Conservation (phyloP, 2,329 filamentous ascomycete genomes). For the Hypoxylon rubiginosum region DNA sequence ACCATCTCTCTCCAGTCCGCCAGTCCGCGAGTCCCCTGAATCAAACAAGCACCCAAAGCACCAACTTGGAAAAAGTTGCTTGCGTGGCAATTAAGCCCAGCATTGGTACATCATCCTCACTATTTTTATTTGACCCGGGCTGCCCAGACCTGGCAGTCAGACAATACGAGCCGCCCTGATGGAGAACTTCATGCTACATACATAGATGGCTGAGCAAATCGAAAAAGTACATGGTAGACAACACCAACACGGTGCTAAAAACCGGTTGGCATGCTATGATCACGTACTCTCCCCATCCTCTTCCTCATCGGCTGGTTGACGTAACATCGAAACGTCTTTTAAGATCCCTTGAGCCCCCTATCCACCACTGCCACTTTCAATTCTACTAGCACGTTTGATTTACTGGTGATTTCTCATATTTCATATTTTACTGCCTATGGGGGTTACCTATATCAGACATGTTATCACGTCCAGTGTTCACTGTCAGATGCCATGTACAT, state of each 20-base stretch:
- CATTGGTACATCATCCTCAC: background rate
- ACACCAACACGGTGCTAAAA: too few relatives aligned
- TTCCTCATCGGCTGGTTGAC: background rate
- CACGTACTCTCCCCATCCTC: background rate
- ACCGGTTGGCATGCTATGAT: background rate
- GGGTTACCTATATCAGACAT: background rate
- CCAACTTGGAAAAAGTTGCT: slow-evolving; percentile 20
- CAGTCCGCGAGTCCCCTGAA: background rate
- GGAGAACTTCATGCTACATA: slow-evolving; percentile 1
- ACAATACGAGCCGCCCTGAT: background rate
- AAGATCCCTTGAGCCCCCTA: background rate
- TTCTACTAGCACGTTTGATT: background rate
- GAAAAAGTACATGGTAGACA: background rate
- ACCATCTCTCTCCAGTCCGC: background rate
- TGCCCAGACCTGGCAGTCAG: background rate
- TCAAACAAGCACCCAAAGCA: background rate
- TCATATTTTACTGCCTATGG: background rate
- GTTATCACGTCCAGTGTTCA: background rate
- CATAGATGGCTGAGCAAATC: background rate
- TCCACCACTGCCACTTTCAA: background rate
- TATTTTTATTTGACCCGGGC: background rate
- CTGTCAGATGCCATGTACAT: background rate
- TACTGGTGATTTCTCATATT: background rate
- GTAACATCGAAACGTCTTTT: background rate
- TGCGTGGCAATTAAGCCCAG: slow-evolving; percentile 31